Base-by-base conservation (phyloP, 345 rosid species). In the Lagerstroemia speciosa region DNA sequence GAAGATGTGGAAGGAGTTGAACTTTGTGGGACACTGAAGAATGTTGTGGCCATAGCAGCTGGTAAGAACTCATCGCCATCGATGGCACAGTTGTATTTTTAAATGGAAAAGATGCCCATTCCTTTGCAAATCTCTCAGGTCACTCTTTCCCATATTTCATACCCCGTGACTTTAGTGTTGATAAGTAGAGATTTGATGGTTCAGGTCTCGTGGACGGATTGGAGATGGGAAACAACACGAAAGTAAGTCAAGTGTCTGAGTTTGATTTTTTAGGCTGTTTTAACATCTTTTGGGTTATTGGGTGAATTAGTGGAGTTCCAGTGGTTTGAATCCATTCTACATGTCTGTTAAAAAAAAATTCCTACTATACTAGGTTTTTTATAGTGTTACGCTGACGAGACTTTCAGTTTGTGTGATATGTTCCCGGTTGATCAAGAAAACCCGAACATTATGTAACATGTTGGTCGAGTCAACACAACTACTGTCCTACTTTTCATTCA, bases 1-100 rank as follows among this genome's bases (percentile, higher is more conserved):
- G 89, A 83, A 72, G 99, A 94, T 67, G 95, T 94, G 43, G 97
- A 88, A 83, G 99, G 99, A 65, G 97, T 94, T 22, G 97, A 94
- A 79, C 73, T 91, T 69, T 94, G 97, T 73, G 97, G 97, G 68
- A 94, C 99, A 6, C 83, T 94, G 84, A 94, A 94, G 86, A 94
- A 94, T 75, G 88, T 89, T 61, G 99, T 94, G 66, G 99, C 99
- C 68, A 67, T 94, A 5, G 99, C 97, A 46, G 95, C 95, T 62
- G 99, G 97, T 89, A 66, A 36, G 66, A 33, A 36, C 24, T 16
- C 3, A 14, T 19, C 36, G 20, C 55, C 55, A 48, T 48, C 24
- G 20, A 48, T 48, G 24, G 55, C n/a, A 19, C 5, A 3, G 20
- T 1, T 48, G 17, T 22, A 48, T 22, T 22, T n/a, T 22, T 48